Evolutionary conservation across 495 filamentous ascomycete genomes (phyloP).

Genomic region (Penicillium fimorum): DNA sequence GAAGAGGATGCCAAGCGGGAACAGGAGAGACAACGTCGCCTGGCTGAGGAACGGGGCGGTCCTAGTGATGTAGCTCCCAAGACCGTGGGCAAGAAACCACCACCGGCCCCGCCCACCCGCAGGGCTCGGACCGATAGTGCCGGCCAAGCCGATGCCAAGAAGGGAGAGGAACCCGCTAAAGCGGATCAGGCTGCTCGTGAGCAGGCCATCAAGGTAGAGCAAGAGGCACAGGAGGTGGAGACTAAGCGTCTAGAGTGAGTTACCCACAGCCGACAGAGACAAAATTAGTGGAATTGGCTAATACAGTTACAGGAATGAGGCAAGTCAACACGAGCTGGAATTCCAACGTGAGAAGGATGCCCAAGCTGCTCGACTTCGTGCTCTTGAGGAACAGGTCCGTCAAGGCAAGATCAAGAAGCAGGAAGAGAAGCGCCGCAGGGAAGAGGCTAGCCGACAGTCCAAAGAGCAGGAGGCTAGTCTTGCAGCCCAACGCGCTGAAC

Average conservation of each 20-base stretch:
- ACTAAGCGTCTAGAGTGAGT: slow-evolving; percentile 83
- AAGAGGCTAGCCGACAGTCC: slow-evolving; percentile 80
- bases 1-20: slow-evolving; percentile 94
- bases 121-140: slow-evolving; percentile 66
- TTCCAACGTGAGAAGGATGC: slow-evolving; percentile 76
- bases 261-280: neutral
- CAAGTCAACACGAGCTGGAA: slow-evolving; percentile 72
- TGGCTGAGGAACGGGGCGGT: slow-evolving; percentile 76
- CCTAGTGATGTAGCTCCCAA: slow-evolving; percentile 57
- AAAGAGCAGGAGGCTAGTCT: slow-evolving; percentile 86
- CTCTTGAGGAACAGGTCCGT: slow-evolving; percentile 89
- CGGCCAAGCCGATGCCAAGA: slow-evolving; percentile 53
- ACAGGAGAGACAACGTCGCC: slow-evolving; percentile 76
- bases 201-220: slow-evolving; percentile 63
- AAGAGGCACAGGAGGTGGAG: slow-evolving; percentile 72
- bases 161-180: slow-evolving; percentile 56
- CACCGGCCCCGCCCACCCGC: slow-evolving; percentile 77
- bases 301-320: slow-evolving; percentile 64
- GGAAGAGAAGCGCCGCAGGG: slow-evolving; percentile 88
- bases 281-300: slow-evolving; percentile 27
- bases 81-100: slow-evolving; percentile 69
- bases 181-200: slow-evolving; percentile 54
- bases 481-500: slow-evolving; percentile 82
- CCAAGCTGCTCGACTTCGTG: slow-evolving; percentile 76
- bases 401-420: slow-evolving; percentile 96